Conservation (phyloP, 2,329 filamentous ascomycete species). For the Pseudogymnoascus sp. region DNA sequence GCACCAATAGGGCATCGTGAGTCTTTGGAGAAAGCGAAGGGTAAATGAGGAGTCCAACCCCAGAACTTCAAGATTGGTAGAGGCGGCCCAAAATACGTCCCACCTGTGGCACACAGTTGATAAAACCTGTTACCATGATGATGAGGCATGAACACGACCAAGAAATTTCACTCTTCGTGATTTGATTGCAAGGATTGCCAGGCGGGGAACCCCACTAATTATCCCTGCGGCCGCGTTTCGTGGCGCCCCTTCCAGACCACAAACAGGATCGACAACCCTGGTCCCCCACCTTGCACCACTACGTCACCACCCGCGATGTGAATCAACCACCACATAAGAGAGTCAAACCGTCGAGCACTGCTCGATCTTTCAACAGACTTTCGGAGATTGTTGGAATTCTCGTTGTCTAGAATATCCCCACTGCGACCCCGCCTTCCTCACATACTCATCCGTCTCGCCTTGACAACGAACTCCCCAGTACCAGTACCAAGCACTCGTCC, state of each 20-base stretch:
- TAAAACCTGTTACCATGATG: not conserved
- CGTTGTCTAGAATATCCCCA: not conserved
- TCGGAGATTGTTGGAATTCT: not conserved
- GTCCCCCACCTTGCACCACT: not conserved
- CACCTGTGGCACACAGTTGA: not conserved
- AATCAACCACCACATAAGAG: not conserved
- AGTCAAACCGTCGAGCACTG: not conserved
- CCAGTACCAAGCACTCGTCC: not conserved
- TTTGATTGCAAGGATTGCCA: constrained; percentile 1
- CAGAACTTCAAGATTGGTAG: not conserved
- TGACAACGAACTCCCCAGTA: not conserved
- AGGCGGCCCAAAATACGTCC: not conserved
- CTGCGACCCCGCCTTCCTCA: not conserved
- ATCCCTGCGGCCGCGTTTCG: constrained; percentile 1
- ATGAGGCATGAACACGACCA: not conserved
- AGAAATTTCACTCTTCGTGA: not conserved
- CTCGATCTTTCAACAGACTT: not conserved
- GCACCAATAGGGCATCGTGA: not conserved
- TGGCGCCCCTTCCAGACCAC: not conserved
- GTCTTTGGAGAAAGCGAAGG: not conserved
- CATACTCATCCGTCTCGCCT: not conserved
- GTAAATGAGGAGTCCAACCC: not conserved
- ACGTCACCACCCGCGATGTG: not conserved
- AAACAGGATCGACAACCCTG: constrained; percentile 3
- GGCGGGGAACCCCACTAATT: not conserved